Base-by-base conservation (phyloP, 23 red algal species). In the Gracilaria gracilis region DNA sequence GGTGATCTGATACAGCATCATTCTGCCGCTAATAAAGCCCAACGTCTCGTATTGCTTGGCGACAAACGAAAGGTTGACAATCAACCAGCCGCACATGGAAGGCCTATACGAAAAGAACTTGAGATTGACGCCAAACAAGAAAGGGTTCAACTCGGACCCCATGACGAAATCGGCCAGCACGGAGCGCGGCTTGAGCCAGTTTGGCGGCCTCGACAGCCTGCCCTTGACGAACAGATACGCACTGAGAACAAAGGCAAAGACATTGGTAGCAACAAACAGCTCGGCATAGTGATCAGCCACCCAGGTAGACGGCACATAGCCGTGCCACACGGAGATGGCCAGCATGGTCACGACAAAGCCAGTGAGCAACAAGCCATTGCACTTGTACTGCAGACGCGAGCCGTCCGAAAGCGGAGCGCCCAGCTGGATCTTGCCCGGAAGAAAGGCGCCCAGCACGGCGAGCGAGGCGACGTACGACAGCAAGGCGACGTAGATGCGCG, bases 31-130 rank as follows among this genome's bases (percentile, higher is more conserved):
- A 4, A 99, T 79, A 0, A 66, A 54, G 47, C 93, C 87, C 16
- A 82, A 55, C 37, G 34, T 57, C 27, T 75, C 79, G 37, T 82
- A 90, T 90, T 99, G 93, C 65, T 90, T 84, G 7, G 57, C 74
- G 12, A 89, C 50, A 85, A 96, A 94, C 38, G 91, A 95, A 20
- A 99, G 86, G 53, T 99, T 99, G 74, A 99, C 72, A 42, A 99
- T 87, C 24, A 88, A 39, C 97, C 97, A 99, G 38, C 97, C 97
- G 50, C 83, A 89, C 93, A 99, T 95, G 58, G 91, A 75, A 13
- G 97, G 97, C 44, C 97, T 86, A 55, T 95, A 96, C 40, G 93
- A 95, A 57, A 99, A 99, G 86, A 99, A 99, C 75, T 99, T 99
- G 21, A 99, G 70, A 75, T 99, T 81, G 31, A 99, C 69, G 24